Percentiles rank a stretch among this genome's conserved stretches.
phyloP scores from a whole-genome alignment of 441 rosid genomes.

The Aleurites moluccanus region DNA sequence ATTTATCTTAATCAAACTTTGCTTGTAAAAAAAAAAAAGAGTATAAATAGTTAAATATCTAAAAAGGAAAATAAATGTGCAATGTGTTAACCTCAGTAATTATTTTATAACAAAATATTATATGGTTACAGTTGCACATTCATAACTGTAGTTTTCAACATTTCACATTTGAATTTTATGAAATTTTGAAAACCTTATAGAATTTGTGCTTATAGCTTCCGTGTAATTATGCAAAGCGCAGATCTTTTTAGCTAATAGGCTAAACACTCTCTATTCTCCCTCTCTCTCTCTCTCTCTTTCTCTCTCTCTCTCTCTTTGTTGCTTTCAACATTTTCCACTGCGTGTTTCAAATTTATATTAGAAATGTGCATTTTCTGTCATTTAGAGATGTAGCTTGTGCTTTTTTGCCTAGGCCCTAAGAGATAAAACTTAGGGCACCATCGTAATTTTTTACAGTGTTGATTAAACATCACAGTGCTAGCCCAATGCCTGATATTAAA shows the following conservation, averaged over 20 bases:
- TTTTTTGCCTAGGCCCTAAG: background rate
- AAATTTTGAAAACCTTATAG: background rate
- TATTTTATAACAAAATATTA: no score
- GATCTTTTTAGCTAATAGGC: background rate
- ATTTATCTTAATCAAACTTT: no score
- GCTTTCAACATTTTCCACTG: background rate
- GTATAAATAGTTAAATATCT: no score
- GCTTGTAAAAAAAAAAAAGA: no score
- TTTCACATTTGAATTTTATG: background rate
- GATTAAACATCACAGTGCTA: background rate
- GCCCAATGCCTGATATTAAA: background rate
- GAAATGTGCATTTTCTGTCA: background rate
- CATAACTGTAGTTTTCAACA: background rate
- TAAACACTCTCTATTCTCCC: background rate
- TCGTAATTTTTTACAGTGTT: background rate
- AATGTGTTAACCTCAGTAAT: no score
- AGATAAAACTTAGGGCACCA: background rate
- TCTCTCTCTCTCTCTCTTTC: no score
- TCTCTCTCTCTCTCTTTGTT: background rate
- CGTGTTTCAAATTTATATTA: no score
- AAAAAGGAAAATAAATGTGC: background rate
- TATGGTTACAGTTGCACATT: background rate
- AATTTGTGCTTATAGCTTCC: background rate
- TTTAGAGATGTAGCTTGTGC: background rate
- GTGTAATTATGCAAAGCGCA: background rate